Conservation (phyloP, 2,329 filamentous ascomycete genomes). For the Ophiostoma australiae region DNA sequence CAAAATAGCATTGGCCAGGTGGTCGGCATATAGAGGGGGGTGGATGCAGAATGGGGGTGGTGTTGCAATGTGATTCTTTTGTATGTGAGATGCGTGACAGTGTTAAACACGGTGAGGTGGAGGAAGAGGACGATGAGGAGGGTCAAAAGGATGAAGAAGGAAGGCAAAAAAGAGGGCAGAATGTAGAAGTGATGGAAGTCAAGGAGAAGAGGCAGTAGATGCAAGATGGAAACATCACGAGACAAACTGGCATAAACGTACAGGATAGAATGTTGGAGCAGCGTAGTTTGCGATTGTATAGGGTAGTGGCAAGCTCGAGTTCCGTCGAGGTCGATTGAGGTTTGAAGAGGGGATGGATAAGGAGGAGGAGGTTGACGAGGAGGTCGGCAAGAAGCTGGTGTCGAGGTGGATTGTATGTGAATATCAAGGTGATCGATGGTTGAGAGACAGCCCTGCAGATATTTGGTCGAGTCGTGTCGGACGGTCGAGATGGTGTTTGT, state of each 20-base stretch:
- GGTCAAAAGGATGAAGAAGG: neutral
- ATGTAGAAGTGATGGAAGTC: neutral
- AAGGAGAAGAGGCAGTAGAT: neutral
- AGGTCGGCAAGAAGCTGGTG: neutral
- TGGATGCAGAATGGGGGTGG: neutral
- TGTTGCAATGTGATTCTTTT: neutral
- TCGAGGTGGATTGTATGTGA: neutral
- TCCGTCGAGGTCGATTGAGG: neutral
- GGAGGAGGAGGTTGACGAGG: neutral
- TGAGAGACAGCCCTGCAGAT: neutral
- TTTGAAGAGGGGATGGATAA: neutral
- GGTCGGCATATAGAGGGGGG: constrained; percentile 8
- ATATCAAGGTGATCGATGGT: neutral
- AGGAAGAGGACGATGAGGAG: neutral
- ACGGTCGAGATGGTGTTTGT: neutral
- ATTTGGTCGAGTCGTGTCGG: neutral
- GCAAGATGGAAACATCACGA: neutral
- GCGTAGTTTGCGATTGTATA: neutral
- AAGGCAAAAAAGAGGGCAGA: neutral
- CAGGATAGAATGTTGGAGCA: neutral
- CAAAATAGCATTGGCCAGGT: neutral
- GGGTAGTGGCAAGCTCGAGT: neutral
- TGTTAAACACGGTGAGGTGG: neutral
- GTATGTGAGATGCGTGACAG: neutral
- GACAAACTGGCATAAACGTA: neutral